Percentiles rank a stretch among this genome's conserved stretches.
These are phyloP conservation scores for Leccinum variicolor DNA, from an alignment of 768 basidiomycete species.

Conservation along the genomic window DNA sequence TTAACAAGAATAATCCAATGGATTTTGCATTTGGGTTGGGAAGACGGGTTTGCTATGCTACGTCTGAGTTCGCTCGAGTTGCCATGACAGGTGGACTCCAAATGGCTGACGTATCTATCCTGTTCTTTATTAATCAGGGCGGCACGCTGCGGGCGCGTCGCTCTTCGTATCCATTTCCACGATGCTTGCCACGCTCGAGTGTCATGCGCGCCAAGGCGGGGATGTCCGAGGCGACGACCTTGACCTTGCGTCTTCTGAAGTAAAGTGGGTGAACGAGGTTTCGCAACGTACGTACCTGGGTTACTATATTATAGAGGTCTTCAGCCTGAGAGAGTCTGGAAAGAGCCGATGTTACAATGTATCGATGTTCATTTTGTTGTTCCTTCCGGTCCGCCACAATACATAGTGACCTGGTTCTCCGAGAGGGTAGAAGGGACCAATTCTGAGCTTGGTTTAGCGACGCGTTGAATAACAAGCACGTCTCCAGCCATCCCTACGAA, in stretches of 20 bases:
- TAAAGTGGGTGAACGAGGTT: slow-evolving; percentile 3
- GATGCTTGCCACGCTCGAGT: slow-evolving; percentile 15
- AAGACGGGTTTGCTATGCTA: slow-evolving; percentile 6
- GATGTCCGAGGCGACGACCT: neutral
- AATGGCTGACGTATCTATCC: neutral
- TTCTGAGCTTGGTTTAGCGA: too few species aligned
- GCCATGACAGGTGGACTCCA: neutral
- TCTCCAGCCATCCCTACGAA: too few species aligned
- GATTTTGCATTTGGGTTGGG: slow-evolving; percentile 16
- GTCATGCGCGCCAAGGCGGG: neutral
- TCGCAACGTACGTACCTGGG: neutral
- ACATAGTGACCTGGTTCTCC: too few species aligned
- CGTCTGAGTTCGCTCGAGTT: neutral
- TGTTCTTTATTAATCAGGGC: neutral
- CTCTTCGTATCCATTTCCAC: slow-evolving; percentile 1
- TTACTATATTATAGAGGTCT: neutral
- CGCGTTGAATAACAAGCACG: too few species aligned
- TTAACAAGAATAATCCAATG: slow-evolving; percentile 5
- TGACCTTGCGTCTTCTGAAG: neutral
- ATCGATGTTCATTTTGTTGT: neutral
- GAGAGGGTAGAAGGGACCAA: too few species aligned
- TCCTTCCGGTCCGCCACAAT: neutral
- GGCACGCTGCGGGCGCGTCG: slow-evolving; percentile 1
- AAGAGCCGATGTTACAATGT: neutral
- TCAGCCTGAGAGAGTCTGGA: neutral